Evolutionary conservation across 2,329 filamentous ascomycete genomes (phyloP).

Genomic region (Aspergillus tubingensis): DNA sequence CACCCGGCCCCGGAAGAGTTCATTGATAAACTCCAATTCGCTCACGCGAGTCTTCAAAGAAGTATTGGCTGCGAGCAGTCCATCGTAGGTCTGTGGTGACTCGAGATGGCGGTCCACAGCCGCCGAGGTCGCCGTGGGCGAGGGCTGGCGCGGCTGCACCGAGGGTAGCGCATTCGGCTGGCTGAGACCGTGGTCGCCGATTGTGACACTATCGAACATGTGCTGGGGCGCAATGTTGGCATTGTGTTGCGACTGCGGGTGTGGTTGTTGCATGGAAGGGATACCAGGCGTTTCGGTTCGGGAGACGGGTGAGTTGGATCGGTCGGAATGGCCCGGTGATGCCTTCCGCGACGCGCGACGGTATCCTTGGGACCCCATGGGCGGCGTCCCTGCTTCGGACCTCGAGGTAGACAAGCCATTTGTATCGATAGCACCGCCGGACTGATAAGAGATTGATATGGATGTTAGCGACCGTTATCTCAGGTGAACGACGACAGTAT

Average conservation of each 20-base stretch:
- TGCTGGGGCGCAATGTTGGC: conserved; percentile 72
- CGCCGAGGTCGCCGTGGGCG: conserved; percentile 61
- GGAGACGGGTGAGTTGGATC: conserved; percentile 75
- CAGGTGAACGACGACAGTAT: conserved; percentile 7
- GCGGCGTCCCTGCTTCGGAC: conserved; percentile 58
- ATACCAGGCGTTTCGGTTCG: conserved; percentile 76
- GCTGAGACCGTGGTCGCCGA: conserved; percentile 71
- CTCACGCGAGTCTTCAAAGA: conserved; percentile 92
- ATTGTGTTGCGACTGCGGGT: conserved; percentile 63
- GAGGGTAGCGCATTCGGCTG: conserved; percentile 51
- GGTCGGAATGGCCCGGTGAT: conserved; percentile 71
- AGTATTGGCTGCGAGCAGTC: conserved; percentile 76
- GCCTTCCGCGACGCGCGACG: conserved; percentile 70
- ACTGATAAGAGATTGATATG: conserved; percentile 34
- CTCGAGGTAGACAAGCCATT: conserved; percentile 62
- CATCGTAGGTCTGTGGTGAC: conserved; percentile 74
- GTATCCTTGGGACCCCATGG: conserved; percentile 59
- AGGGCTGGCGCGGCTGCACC: conserved; percentile 58
- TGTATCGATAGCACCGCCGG: conserved; percentile 47
- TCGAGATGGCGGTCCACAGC: conserved; percentile 66
- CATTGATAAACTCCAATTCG: conserved; percentile 93
- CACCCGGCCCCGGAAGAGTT: conserved; percentile 73
- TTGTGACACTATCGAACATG: conserved; percentile 70
- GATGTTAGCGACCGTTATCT: conserved; percentile 29
- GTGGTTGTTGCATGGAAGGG: conserved; percentile 41